Evolutionary conservation across 345 rosid genomes (phyloP).

Genomic region (Rhizophora mangle): DNA sequence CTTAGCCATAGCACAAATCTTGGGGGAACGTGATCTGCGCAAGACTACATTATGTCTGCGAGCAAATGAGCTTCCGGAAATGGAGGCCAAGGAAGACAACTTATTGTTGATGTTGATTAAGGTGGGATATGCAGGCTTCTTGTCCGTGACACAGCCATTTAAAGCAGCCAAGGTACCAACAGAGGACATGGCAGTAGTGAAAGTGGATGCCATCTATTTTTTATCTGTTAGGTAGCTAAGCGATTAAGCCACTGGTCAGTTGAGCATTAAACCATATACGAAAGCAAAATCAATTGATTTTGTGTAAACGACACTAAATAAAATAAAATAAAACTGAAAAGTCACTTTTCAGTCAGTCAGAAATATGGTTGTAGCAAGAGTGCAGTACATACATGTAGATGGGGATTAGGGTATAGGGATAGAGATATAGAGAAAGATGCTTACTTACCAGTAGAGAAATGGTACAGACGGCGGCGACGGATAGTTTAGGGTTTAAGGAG

Average conservation of each 20-base stretch:
- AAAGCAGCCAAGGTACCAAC: constrained; percentile 66
- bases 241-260: neutral
- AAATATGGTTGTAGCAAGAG: neutral
- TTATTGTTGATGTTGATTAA: constrained; percentile 22
- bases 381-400: no score
- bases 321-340: neutral
- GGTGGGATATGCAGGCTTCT: constrained; percentile 49
- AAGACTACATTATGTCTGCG: constrained; percentile 48
- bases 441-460: no score
- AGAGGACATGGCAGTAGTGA: constrained; percentile 66
- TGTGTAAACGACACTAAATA: no score
- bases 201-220: constrained; percentile 64
- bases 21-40: constrained; percentile 45
- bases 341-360: no score
- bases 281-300: neutral
- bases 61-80: constrained; percentile 56
- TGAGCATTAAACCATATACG: neutral
- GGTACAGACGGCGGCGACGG: no score
- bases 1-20: constrained; percentile 73
- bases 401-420: no score
- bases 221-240: neutral
- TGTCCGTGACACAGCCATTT: constrained; percentile 47
- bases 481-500: no score
- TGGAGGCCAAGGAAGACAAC: constrained; percentile 65
- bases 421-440: no score